Base-by-base conservation (phyloP, 2,329 filamentous ascomycete genomes). In the Phoma sp. region DNA sequence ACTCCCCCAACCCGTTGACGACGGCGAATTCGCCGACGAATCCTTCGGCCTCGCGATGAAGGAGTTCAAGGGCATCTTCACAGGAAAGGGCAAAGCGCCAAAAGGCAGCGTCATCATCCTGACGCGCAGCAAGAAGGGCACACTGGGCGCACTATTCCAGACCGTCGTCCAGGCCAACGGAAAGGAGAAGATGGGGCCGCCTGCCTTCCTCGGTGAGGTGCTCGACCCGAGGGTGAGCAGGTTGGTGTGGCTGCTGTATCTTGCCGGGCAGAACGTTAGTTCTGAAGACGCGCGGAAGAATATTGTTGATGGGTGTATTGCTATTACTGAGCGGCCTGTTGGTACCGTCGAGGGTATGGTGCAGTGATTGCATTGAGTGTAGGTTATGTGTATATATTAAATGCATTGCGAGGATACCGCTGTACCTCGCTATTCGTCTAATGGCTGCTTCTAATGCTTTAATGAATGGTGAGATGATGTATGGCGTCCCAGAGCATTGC, bases 241-340 rank as follows among this genome's bases (percentile, higher is more conserved):
- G 53, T 78, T 93, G 55, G 78, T 98, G 18, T 98, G 93, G 93
- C 77, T 97, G 71, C 89, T 93, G 63, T 99, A 96, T 76, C 80
- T 99, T 26, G 91, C 86, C 4, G 95, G 95, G 0, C 89, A 86
- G 73, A 92, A 87, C 66, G 92, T 97, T 9, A 92, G 92, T 25
- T 96, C 91, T 59, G 92, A 96, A 74, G 81, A 83, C 2, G 91
- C 92, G 14, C 84, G 93, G 62, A 82, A 86, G 76, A 96, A 84
- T 64, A 89, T 99, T 43, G 89, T 96, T 3, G 87, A 96, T 40
- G 95, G 95, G 0, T 84, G 96, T 56, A 88, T 98, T 81, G 88
- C 88, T 62, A 90, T 97, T 76, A 92, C 95, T 1, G 90, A 92
- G 75, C 80, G 93, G 60, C 95, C 95, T 0, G 85, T 96, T 14